Percentiles rank a stretch among this genome's conserved stretches.
Conservation (phyloP, 805 yeast species). For the Zygosaccharomyces lentus region DNA sequence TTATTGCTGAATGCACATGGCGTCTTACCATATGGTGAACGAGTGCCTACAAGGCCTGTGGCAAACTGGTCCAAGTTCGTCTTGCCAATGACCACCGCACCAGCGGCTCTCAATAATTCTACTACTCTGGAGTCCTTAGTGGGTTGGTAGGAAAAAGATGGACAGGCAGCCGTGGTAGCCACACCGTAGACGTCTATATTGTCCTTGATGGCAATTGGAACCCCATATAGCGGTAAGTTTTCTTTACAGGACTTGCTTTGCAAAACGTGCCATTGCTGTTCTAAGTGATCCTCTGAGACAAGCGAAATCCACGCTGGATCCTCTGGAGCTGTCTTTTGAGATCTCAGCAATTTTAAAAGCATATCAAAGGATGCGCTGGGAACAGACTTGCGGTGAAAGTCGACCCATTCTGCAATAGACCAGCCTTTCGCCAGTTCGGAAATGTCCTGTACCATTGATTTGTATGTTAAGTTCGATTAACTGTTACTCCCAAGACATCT, state of each 20-base stretch:
- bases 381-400: slow-evolving; percentile 58
- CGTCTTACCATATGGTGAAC: slow-evolving; percentile 92
- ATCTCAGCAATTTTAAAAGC: slow-evolving; percentile 43
- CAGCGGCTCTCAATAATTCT: slow-evolving; percentile 67
- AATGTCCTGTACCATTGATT: slow-evolving; percentile 2
- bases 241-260: slow-evolving; percentile 55
- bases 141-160: slow-evolving; percentile 70
- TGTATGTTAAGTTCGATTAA: neutral
- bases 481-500: neutral
- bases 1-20: slow-evolving; percentile 69
- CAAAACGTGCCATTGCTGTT: slow-evolving; percentile 73
- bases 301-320: slow-evolving; percentile 95
- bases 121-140: slow-evolving; percentile 73
- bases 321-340: slow-evolving; percentile 43
- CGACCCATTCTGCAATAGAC: slow-evolving; percentile 76
- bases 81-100: slow-evolving; percentile 91
- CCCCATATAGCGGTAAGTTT: slow-evolving; percentile 77
- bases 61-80: slow-evolving; percentile 97
- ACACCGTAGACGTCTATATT: slow-evolving; percentile 84
- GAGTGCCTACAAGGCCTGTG: slow-evolving; percentile 91
- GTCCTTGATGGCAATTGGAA: slow-evolving; percentile 92
- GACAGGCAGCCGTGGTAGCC: slow-evolving; percentile 94
- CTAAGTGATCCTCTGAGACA: slow-evolving; percentile 55
- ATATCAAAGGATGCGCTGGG: slow-evolving; percentile 55
- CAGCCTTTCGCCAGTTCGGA: slow-evolving; percentile 47